Percentiles rank a stretch among this genome's conserved stretches.
These are phyloP conservation scores for Limtongozyma cylindracea DNA, from an alignment of 805 yeast genomes.

Conservation along the genomic window DNA sequence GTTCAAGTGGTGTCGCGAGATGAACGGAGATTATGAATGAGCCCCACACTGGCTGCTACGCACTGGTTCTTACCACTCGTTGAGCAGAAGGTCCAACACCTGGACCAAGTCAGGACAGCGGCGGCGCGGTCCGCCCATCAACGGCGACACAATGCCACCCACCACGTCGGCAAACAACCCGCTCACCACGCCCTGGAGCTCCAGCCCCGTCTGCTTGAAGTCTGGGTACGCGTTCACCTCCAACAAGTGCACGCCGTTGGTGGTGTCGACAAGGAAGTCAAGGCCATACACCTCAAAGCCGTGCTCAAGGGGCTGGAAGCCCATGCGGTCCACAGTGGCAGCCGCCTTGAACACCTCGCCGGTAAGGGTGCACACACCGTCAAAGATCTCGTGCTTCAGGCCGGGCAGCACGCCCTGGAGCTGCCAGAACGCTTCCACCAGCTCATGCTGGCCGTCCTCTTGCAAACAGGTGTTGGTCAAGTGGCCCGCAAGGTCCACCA, in stretches of 20 bases:
- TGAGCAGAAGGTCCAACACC: too few species aligned
- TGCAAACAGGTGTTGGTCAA: slow-evolving; percentile 89
- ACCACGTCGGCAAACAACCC: slow-evolving; percentile 39
- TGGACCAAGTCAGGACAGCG: too few species aligned
- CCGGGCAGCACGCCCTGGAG: slow-evolving; percentile 13
- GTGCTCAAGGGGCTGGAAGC: slow-evolving; percentile 58
- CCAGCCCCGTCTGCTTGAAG: slow-evolving; percentile 83
- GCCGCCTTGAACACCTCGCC: slow-evolving; percentile 68
- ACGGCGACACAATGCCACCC: slow-evolving; percentile 11
- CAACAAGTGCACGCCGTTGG: slow-evolving; percentile 28
- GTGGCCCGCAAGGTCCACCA: slow-evolving; percentile 39
- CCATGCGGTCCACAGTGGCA: slow-evolving; percentile 49
- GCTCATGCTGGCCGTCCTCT: slow-evolving; percentile 13
- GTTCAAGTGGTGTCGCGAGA: slow-evolving; percentile 67
- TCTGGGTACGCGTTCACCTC: slow-evolving; percentile 94
- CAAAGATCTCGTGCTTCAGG: slow-evolving; percentile 15
- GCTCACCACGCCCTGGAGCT: slow-evolving; percentile 35
- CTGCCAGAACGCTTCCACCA: slow-evolving; percentile 42
- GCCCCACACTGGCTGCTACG: too few species aligned
- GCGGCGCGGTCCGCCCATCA: too few species aligned
- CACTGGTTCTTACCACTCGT: too few species aligned
- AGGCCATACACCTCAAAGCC: slow-evolving; percentile 78
- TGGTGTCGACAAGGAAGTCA: slow-evolving; percentile 53
- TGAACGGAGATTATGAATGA: too few species aligned
- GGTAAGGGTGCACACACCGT: slow-evolving; percentile 32